Percentiles rank a stretch among this genome's conserved stretches.
Evolutionary conservation across 352 stramenopile genomes (phyloP).

Genomic region (Phytophthora lateralis): DNA sequence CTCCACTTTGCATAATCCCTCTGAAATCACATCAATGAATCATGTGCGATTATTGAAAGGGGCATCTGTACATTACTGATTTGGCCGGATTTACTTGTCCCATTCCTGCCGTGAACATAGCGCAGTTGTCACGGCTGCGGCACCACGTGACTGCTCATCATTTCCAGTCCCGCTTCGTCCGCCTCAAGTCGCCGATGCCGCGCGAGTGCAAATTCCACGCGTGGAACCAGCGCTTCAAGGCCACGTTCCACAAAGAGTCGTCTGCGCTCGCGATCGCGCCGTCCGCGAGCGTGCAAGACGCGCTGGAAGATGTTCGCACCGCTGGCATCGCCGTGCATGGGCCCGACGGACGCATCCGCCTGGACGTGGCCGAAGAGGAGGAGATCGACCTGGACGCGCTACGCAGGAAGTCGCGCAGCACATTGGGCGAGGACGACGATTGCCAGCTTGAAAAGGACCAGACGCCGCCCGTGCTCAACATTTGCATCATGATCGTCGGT

Average conservation of each 20-base stretch:
- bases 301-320: conserved; percentile 26
- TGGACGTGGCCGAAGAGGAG: conserved; percentile 39
- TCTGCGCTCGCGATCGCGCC: conserved; percentile 5
- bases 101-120: conserved; percentile 2
- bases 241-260: conserved; percentile 23
- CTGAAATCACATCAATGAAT: too few relatives aligned
- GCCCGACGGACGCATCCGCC: conserved; percentile 28
- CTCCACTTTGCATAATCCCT: too few relatives aligned
- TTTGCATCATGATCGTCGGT: conserved; percentile 87
- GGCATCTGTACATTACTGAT: background rate
- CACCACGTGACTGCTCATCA: conserved; percentile 3
- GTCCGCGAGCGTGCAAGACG: conserved; percentile 5
- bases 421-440: conserved; percentile 18
- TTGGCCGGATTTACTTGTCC: background rate
- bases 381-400: conserved; percentile 35
- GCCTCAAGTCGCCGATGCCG: conserved; percentile 12
- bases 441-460: background rate
- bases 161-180: background rate
- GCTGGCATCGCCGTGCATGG: conserved; percentile 35
- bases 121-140: background rate
- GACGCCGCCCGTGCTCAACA: conserved; percentile 32
- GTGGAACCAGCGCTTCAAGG: conserved; percentile 35
- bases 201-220: conserved; percentile 35
- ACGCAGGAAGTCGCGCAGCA: conserved; percentile 13
- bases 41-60: too few relatives aligned